Percentiles rank a stretch among this genome's conserved stretches.
Conservation (phyloP, 2,329 filamentous ascomycete genomes). For the Periglandula ipomoeae region DNA sequence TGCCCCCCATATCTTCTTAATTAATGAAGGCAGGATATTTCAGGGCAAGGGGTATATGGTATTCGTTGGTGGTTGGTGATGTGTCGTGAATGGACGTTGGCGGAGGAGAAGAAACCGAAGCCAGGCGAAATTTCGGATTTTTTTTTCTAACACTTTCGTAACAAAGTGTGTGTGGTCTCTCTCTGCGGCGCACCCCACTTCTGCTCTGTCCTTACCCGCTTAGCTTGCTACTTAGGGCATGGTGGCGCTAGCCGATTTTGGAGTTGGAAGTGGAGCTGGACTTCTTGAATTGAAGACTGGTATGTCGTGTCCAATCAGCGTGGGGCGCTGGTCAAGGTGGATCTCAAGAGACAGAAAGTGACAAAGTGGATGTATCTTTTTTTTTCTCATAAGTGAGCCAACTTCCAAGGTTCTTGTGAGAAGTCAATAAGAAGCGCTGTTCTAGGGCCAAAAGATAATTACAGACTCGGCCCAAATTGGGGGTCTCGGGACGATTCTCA, state of each 20-base stretch:
- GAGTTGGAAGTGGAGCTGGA: neutral
- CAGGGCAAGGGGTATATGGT: constrained; percentile 56
- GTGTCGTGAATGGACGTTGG: constrained; percentile 1
- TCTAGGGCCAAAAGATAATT: too few species aligned
- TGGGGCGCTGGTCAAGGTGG: neutral
- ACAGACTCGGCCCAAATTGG: too few species aligned
- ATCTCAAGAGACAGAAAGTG: neutral
- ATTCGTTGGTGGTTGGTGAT: constrained; percentile 15
- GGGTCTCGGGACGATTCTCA: too few species aligned
- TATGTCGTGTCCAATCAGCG: neutral
- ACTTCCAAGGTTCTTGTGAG: too few species aligned
- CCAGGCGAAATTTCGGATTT: constrained; percentile 16
- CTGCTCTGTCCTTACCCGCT: neutral
- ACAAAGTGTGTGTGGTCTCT: constrained; percentile 27
- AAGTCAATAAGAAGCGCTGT: too few species aligned
- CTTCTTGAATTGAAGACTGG: neutral
- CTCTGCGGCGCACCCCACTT: too few species aligned
- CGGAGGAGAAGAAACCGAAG: neutral
- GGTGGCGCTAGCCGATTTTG: constrained; percentile 19
- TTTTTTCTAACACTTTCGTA: constrained; percentile 7
- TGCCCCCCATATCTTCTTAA: constrained; percentile 99
- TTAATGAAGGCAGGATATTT: constrained; percentile 93
- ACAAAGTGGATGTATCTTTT: neutral
- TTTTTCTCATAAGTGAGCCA: neutral
- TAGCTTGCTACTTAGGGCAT: constrained; percentile 27